These are phyloP conservation scores for Solanum chacoense DNA, from an alignment of 305 asterid genomes.

Conservation along the genomic window DNA sequence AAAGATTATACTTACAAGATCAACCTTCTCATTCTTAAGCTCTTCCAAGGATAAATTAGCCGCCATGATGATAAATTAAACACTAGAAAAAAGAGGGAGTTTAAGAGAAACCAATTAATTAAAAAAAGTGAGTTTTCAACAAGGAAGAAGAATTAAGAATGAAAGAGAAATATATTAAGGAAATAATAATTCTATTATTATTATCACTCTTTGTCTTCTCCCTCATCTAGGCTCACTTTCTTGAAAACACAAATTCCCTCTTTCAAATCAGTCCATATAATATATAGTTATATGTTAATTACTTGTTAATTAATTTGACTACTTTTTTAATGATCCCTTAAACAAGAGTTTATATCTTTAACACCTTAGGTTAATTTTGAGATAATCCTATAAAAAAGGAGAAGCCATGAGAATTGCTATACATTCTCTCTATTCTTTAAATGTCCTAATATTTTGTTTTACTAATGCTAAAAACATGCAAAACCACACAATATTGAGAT, in stretches of 20 bases:
- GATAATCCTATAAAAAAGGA: not conserved
- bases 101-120: not conserved
- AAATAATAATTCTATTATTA: not conserved
- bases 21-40: not conserved
- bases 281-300: not conserved
- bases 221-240: constrained; percentile 2
- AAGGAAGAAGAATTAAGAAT: not conserved
- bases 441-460: not conserved
- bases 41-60: not conserved
- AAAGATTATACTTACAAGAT: not conserved
- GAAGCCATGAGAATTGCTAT: not conserved
- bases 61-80: not conserved
- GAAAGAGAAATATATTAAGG: not conserved
- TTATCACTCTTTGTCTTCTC: not conserved
- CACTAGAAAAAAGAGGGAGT: not conserved
- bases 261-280: not conserved
- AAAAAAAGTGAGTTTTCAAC: not conserved
- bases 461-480: not conserved
- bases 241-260: not conserved
- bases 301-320: not conserved
- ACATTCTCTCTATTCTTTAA: not conserved
- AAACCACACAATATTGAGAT: not conserved
- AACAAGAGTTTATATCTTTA: not conserved
- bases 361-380: not conserved
- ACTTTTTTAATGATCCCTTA: not conserved